A percentile compares a stretch with the other conserved stretches of the same genome.
These are phyloP conservation scores for Solanum ossicruentum DNA, from an alignment of 257 asterid genomes.

Conservation along the genomic window DNA sequence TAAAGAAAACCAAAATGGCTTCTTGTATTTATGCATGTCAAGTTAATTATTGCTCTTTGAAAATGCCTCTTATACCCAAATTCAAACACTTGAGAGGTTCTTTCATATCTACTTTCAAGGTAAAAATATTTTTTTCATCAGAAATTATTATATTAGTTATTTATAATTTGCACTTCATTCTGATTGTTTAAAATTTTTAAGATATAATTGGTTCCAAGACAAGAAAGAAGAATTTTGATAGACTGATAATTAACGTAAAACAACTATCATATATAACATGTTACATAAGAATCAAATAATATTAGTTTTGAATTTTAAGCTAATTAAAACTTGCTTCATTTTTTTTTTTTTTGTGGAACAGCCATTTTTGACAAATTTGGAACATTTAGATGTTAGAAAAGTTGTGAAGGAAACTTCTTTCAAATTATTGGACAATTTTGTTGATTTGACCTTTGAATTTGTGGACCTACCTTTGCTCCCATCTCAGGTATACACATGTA, in stretches of 20 bases:
- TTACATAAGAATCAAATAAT: too few relatives aligned
- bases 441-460: neutral
- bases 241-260: too few relatives aligned
- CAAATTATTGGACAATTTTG: neutral
- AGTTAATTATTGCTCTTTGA: neutral
- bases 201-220: too few relatives aligned
- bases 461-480: neutral
- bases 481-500: neutral
- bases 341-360: neutral
- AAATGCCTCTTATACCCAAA: neutral
- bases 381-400: neutral
- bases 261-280: too few relatives aligned
- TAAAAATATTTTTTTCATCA: neutral
- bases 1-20: neutral
- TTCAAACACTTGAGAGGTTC: neutral
- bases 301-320: neutral
- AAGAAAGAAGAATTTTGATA: too few relatives aligned
- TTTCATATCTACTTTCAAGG: neutral
- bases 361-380: neutral
- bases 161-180: too few relatives aligned
- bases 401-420: neutral
- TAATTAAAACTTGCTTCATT: neutral
- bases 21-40: neutral
- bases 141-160: too few relatives aligned
- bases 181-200: too few relatives aligned